These are phyloP conservation scores for Mucor velutinosus DNA, from an alignment of 371 early-diverging fungal species.

Conservation along the genomic window DNA sequence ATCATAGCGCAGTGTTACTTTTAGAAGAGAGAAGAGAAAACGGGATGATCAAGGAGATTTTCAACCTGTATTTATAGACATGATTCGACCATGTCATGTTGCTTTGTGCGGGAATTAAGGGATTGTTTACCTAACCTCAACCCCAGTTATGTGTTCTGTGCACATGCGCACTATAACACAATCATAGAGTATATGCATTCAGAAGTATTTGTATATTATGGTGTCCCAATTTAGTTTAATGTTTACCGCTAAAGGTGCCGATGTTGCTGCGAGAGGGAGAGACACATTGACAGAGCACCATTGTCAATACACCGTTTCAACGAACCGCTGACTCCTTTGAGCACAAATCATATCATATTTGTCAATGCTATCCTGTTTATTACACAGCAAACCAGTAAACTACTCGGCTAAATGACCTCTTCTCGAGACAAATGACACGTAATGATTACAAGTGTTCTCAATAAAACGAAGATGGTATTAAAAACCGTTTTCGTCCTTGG, in stretches of 20 bases:
- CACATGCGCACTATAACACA: neutral
- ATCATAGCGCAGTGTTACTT: constrained; percentile 5
- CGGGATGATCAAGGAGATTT: neutral
- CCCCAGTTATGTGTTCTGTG: neutral
- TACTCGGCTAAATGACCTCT: neutral
- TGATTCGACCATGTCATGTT: neutral
- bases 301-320: neutral
- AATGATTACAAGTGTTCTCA: neutral
- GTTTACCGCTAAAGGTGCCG: neutral
- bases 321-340: neutral
- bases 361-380: neutral
- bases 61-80: neutral
- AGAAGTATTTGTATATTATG: neutral
- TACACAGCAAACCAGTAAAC: neutral
- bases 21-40: neutral
- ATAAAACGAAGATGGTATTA: constrained; percentile 1
- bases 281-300: neutral
- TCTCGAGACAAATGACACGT: neutral
- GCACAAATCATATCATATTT: neutral
- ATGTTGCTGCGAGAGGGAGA: neutral
- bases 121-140: neutral
- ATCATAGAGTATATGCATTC: neutral
- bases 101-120: constrained; percentile 5
- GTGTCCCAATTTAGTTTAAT: neutral
- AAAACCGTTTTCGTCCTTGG: neutral